A percentile compares a stretch with the other conserved stretches of the same genome.
Conservation (phyloP, 352 stramenopile genomes). For the Phytophthora macrochlamydospora region DNA sequence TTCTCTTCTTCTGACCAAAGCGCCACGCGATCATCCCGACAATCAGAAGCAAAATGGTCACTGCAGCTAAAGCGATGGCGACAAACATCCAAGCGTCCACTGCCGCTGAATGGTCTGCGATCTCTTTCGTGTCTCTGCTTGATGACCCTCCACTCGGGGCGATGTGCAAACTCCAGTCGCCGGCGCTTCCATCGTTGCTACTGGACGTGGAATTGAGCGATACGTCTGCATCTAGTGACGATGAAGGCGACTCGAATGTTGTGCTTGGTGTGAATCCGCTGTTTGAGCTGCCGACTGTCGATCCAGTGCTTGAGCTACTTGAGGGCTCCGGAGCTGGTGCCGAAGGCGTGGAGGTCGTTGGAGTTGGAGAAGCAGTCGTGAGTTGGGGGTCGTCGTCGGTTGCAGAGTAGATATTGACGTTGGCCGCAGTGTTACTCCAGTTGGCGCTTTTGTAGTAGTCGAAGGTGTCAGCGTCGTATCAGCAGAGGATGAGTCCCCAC, state of each 20-base stretch:
- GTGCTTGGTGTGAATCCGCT: conserved; percentile 4
- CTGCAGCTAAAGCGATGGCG: conserved; percentile 16
- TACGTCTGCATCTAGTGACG: conserved; percentile 15
- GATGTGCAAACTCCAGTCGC: conserved; percentile 7
- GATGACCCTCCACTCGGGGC: not conserved
- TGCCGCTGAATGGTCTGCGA: not conserved
- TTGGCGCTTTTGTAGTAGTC: conserved; percentile 2
- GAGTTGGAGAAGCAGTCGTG: conserved; percentile 2
- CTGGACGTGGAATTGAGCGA: conserved; percentile 4
- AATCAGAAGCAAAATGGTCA: conserved; percentile 15
- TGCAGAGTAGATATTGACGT: conserved; percentile 7
- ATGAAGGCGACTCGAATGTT: conserved; percentile 12
- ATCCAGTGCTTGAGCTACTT: conserved; percentile 2
- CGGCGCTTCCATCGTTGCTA: conserved; percentile 10
- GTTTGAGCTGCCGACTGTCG: conserved; percentile 9
- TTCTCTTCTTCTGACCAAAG: conserved; percentile 6
- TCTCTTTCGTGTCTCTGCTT: not conserved
- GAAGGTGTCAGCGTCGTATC: conserved; percentile 10
- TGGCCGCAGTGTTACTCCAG: too few species aligned
- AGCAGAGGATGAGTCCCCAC: conserved; percentile 18
- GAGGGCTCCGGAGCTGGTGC: not conserved
- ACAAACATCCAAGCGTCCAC: conserved; percentile 18
- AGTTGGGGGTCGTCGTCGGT: conserved; percentile 9
- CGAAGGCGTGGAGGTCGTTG: not conserved
- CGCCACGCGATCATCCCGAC: conserved; percentile 13